A percentile compares a stretch with the other conserved stretches of the same genome.
These are phyloP conservation scores for Colletotrichum brevisporum DNA, from an alignment of 2,329 filamentous ascomycete genomes.

Conservation along the genomic window DNA sequence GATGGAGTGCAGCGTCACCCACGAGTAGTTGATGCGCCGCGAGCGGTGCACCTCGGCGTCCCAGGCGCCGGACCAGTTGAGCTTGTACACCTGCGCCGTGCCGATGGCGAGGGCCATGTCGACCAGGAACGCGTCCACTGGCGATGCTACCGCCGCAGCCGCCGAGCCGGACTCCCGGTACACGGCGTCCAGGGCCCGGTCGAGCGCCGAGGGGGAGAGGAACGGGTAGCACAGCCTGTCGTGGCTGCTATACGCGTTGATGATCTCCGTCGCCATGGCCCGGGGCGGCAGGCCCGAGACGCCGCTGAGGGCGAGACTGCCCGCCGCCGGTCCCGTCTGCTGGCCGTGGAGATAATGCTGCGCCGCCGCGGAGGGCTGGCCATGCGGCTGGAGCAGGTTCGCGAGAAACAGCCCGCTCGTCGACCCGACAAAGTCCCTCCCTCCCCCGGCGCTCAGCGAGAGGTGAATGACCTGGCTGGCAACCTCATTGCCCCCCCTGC, in stretches of 20 bases:
- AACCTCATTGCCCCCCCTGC: constrained; percentile 47
- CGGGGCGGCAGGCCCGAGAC: constrained; percentile 49
- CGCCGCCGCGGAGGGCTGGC: constrained; percentile 30
- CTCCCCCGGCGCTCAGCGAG: constrained; percentile 58
- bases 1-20: constrained; percentile 63
- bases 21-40: constrained; percentile 62
- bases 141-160: too few species aligned
- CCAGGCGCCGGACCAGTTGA: constrained; percentile 58
- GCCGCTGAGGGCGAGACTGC: constrained; percentile 14
- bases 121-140: constrained; percentile 56
- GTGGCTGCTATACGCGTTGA: constrained; percentile 58
- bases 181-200: constrained; percentile 47
- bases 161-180: constrained; percentile 47
- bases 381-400: constrained; percentile 51
- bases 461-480: constrained; percentile 59
- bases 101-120: constrained; percentile 61
- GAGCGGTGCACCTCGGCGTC: constrained; percentile 59
- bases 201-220: constrained; percentile 49
- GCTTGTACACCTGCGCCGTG: constrained; percentile 58
- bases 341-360: constrained; percentile 25
- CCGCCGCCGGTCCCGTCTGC: constrained; percentile 7
- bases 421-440: constrained; percentile 58
- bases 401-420: constrained; percentile 58
- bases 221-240: constrained; percentile 61
- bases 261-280: constrained; percentile 51